These are phyloP conservation scores for Haplosporangium sp. DNA, from an alignment of 371 early-diverging fungal species.

Conservation along the genomic window DNA sequence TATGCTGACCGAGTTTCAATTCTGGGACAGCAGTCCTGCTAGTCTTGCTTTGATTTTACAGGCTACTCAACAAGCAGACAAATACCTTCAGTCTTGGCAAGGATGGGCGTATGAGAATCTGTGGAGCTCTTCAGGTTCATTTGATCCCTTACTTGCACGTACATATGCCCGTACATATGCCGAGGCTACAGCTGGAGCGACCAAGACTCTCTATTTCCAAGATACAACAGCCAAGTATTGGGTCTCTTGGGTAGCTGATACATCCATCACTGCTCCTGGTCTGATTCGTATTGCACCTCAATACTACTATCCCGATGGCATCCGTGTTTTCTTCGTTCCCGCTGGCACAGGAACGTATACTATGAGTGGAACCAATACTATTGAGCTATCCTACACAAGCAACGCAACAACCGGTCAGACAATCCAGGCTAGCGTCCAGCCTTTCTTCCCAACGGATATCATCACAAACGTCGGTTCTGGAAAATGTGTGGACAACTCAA, in stretches of 20 bases:
- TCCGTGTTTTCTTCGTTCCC: conserved; percentile 52
- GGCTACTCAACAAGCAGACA: conserved; percentile 39
- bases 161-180: conserved; percentile 59
- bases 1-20: conserved; percentile 59
- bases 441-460: conserved; percentile 45
- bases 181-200: conserved; percentile 56
- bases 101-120: conserved; percentile 63
- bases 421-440: conserved; percentile 52
- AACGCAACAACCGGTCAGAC: conserved; percentile 37
- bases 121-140: conserved; percentile 26
- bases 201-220: conserved; percentile 50
- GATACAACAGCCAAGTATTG: conserved; percentile 52
- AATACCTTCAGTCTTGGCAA: conserved; percentile 60
- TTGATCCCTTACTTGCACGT: conserved; percentile 41
- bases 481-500: conserved; percentile 34
- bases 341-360: conserved; percentile 41
- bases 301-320: conserved; percentile 53
- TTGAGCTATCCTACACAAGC: conserved; percentile 40
- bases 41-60: conserved; percentile 26
- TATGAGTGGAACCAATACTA: conserved; percentile 40
- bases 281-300: conserved; percentile 50
- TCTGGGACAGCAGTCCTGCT: conserved; percentile 51
- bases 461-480: conserved; percentile 40
- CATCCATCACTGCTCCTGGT: conserved; percentile 44
- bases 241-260: conserved; percentile 53